Evolutionary conservation across 306 rosid genomes (phyloP), one percentile per base, ranked within the genome.

Genomic region (Cucurbita argyrosperma): DNA sequence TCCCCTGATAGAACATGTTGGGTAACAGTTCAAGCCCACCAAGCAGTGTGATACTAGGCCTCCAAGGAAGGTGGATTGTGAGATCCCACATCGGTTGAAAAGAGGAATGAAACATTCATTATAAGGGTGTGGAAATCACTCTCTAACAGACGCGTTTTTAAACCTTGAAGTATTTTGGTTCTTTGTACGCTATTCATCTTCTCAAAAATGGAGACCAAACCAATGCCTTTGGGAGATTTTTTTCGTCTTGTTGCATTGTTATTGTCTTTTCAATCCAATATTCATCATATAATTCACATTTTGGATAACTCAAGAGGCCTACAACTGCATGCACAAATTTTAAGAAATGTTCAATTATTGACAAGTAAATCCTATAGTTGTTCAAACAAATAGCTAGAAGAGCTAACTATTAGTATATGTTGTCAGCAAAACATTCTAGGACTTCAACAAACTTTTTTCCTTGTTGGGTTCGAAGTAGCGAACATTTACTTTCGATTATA

Each of bases 231-330:
- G 74, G 18, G 54, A 14, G 40, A 13, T 69, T 69, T 69, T 49
- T 30, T 30, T 30, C 3, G 35, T 30, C 4, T 30, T 49, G 59
- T 69, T 69, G 58, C 59, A 69, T 69, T 69, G 45, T 69, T 69
- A 30, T 69, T 69, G 59, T 69, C 74, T 69, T 69, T 3, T 56
- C 74, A 69, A 69, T 49, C 54, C 40, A 26, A 69, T 69, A 49
- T 69, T 69, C 39, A 69, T 69, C 49, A 49, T 49, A 49, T 26
- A 49, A 68, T 51, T 68, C 53, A 14, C 8, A 23, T 47, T 7
- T 67, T 68, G 43, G 55, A 66, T 66, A 23, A 47, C 43, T 8
- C 49, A 23, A 49, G 42, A 68, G 57, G 58, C 23, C 43, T 47
- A 69, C 74, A 49, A 69, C 58, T 30, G 35, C 35, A 30, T 30